These are phyloP conservation scores for Pythium periplocum DNA, from an alignment of 352 stramenopile species.

Conservation along the genomic window DNA sequence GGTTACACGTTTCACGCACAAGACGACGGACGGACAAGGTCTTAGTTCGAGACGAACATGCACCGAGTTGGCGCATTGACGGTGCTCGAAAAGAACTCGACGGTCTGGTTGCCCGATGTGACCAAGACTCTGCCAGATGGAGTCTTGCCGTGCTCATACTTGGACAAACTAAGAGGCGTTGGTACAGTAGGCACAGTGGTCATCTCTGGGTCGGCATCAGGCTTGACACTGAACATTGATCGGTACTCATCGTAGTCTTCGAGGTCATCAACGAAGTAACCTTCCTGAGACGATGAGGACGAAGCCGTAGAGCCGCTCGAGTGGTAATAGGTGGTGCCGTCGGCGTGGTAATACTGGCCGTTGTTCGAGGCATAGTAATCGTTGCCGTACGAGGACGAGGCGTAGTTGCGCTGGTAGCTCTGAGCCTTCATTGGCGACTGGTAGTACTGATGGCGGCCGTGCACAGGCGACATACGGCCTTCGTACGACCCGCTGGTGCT, in stretches of 20 bases:
- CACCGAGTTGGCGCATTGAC: conserved; percentile 67
- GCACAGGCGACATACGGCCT: conserved; percentile 9
- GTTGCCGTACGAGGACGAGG: conserved; percentile 14
- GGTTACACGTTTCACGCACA: conserved; percentile 16
- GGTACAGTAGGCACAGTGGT: conserved; percentile 73
- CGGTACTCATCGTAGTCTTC: conserved; percentile 69
- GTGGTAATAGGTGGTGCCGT: conserved; percentile 34
- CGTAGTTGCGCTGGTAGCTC: conserved; percentile 8
- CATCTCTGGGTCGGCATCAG: conserved; percentile 50
- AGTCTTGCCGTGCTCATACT: conserved; percentile 77
- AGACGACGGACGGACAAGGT: background rate
- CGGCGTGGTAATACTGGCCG: conserved; percentile 34
- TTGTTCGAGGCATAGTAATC: conserved; percentile 45
- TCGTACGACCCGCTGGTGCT: conserved; percentile 1
- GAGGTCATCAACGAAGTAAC: conserved; percentile 70
- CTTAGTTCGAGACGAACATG: conserved; percentile 63
- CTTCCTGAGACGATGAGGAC: conserved; percentile 54
- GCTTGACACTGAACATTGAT: conserved; percentile 7
- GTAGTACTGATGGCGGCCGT: conserved; percentile 11
- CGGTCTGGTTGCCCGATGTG: conserved; percentile 73
- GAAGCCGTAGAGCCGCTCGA: conserved; percentile 72
- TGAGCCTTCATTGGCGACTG: conserved; percentile 21
- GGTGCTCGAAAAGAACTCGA: conserved; percentile 83
- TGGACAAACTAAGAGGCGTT: conserved; percentile 59
- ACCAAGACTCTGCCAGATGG: conserved; percentile 71